A percentile compares a stretch with the other conserved stretches of the same genome.
Conservation (phyloP, 257 asterid species). For the Nicotiana tabacum region DNA sequence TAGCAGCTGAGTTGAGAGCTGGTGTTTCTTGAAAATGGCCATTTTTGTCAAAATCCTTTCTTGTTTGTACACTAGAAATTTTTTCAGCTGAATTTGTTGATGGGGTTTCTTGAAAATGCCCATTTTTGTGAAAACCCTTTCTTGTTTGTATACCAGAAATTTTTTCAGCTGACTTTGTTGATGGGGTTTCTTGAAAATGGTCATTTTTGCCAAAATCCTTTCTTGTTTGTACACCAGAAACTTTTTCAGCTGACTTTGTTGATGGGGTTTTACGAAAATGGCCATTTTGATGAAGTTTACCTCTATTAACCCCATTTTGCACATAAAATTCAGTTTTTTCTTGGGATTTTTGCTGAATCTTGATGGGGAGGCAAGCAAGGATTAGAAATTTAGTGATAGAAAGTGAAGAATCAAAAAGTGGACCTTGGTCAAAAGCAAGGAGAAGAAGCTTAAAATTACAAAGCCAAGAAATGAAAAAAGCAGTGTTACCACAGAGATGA, state of each 20-base stretch:
- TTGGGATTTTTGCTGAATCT: constrained; percentile 20
- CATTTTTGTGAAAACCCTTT: neutral
- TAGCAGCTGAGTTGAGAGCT: too few relatives aligned
- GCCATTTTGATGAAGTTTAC: neutral
- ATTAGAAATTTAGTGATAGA: constrained; percentile 49
- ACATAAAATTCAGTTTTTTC: neutral
- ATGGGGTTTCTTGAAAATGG: neutral
- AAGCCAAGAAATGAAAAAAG: constrained; percentile 75
- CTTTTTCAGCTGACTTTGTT: neutral
- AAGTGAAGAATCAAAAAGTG: constrained; percentile 42
- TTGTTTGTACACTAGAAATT: too few relatives aligned
- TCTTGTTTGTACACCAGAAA: neutral
- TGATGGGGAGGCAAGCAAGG: constrained; percentile 66
- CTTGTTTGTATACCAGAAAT: too few relatives aligned
- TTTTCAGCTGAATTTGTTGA: too few relatives aligned
- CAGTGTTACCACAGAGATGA: constrained; percentile 48
- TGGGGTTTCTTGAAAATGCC: too few relatives aligned
- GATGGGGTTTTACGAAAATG: neutral
- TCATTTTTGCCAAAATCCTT: neutral
- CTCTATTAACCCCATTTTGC: neutral
- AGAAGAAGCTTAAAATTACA: constrained; percentile 62
- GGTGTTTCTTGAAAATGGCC: too few relatives aligned
- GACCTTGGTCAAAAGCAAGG: constrained; percentile 51
- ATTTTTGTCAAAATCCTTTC: too few relatives aligned
- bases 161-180: neutral